Conservation (phyloP, 2,329 filamentous ascomycete genomes). For the Nemania abortiva region DNA sequence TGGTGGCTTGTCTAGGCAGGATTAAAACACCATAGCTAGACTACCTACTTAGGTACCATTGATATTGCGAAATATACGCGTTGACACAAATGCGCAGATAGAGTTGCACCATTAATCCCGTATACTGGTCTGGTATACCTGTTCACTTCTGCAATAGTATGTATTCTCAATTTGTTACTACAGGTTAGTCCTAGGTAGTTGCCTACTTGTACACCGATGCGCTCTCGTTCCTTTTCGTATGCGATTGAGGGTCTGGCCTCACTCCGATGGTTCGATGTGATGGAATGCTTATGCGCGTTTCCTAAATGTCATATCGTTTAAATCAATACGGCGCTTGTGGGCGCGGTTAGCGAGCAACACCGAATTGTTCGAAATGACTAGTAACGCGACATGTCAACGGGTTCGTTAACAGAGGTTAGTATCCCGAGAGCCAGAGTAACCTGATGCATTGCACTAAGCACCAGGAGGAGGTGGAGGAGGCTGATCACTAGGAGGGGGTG, state of each 20-base stretch:
- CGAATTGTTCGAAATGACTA: constrained; percentile 23
- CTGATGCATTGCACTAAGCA: constrained; percentile 53
- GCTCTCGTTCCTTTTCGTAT: constrained; percentile 14
- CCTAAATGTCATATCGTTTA: constrained; percentile 27
- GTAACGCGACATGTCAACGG: constrained; percentile 28
- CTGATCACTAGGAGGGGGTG: constrained; percentile 69
- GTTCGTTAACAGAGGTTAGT: constrained; percentile 43
- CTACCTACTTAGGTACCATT: too few relatives aligned
- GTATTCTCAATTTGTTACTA: constrained; percentile 37
- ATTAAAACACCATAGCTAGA: too few relatives aligned
- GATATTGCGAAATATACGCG: too few relatives aligned
- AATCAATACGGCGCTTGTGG: constrained; percentile 23
- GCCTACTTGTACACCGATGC: constrained; percentile 33
- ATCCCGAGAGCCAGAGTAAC: constrained; percentile 37
- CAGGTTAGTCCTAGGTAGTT: constrained; percentile 35
- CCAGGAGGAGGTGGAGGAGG: constrained; percentile 71
- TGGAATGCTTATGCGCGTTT: constrained; percentile 12
- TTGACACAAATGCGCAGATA: too few relatives aligned
- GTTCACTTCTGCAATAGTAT: not conserved
- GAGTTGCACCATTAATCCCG: not conserved
- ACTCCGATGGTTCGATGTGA: constrained; percentile 6
- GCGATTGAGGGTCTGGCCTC: constrained; percentile 13
- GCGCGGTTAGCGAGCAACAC: constrained; percentile 37
- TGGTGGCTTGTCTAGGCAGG: too few relatives aligned
- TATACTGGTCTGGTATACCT: not conserved